Base-by-base conservation (phyloP, 2,329 filamentous ascomycete genomes). In the Beauveria caledonica region DNA sequence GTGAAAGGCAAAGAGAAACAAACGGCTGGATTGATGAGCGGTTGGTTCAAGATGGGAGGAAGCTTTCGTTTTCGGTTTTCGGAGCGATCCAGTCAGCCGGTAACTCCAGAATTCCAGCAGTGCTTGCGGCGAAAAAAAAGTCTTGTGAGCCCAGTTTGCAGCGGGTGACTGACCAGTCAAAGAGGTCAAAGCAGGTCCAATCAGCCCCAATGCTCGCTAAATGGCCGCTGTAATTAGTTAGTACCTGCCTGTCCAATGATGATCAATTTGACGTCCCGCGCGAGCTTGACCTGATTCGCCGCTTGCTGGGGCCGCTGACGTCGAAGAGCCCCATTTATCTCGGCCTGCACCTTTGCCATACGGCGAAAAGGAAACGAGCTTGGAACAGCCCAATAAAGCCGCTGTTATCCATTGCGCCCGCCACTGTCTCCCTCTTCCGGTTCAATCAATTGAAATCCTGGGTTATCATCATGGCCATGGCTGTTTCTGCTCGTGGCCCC, bases 401-500 rank as follows among this genome's bases (percentile, higher is more conserved):
- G 13, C 13, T 10, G 13, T 44, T 29, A 40, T 40, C 29, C 21
- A 58, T 49, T 39, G 44, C 45, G 45, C 17, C 36, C 29, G 50
- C 50, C 33, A 7, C 7, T 19, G 11, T 5, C 5, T 36, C 51
- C 51, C 21, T 21, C 9, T 9, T 13, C 27, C 21, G 21, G 15
- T n/a, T 21, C 40, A 25, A 19, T 40, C 54, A 17, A n/a, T 36
- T 48, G 15, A 15, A 17, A 6, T n/a, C 5, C 1, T 29, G 7
- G 23, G n/a, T 17, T 13, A 6, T n/a, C 33, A 49, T 50, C 45
- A 44, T 19, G 29, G 45, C 55, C 33, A 58, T 58, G 55, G 55
- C 55, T 40, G 45, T 45, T 42, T 79, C 77, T 42, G 67, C 80
- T 48, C 74, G 78, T 65, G 70, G 77, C 36, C 75, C 77, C 52